These are phyloP conservation scores for Sanghuangporus weigelae DNA, from an alignment of 1,284 basidiomycete species.

Conservation along the genomic window DNA sequence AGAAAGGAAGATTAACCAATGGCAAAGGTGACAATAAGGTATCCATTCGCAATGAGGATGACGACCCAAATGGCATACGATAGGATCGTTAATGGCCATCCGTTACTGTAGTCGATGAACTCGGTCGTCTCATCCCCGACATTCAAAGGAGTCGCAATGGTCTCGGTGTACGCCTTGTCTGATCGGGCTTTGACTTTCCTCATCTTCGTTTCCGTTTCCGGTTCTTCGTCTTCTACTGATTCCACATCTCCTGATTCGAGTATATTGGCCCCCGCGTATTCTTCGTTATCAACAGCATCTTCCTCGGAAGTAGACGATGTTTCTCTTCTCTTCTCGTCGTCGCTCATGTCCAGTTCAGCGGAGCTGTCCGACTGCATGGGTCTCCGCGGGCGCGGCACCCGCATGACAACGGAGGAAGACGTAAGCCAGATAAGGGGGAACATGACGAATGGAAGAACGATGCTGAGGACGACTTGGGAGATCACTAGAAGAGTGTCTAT, in stretches of 20 bases:
- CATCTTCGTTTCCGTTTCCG: background rate
- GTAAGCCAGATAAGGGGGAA: conserved; percentile 79
- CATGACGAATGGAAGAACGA: conserved; percentile 86
- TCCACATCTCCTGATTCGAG: background rate
- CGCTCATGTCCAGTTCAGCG: background rate
- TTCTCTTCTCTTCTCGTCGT: background rate
- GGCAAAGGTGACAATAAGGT: conserved; percentile 53
- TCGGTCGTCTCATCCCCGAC: conserved; percentile 22
- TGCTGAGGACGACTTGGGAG: conserved; percentile 83
- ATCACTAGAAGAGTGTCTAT: conserved; percentile 81
- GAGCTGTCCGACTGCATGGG: background rate
- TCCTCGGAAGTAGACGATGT: background rate
- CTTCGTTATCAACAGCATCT: background rate
- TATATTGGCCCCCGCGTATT: background rate
- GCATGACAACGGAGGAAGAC: conserved; percentile 66
- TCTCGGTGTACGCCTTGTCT: background rate
- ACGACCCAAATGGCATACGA: conserved; percentile 62
- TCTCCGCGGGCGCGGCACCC: conserved; percentile 35
- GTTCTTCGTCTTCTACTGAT: background rate
- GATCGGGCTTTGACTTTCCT: conserved; percentile 5
- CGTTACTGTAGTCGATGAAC: conserved; percentile 58
- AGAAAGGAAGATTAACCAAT: conserved; percentile 20
- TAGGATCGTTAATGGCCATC: conserved; percentile 46
- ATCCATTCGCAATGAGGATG: conserved; percentile 67
- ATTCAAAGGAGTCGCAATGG: background rate